A percentile compares a stretch with the other conserved stretches of the same genome.
phyloP scores from a whole-genome alignment of 495 filamentous ascomycete genomes.

The Schizothecium vesticola region DNA sequence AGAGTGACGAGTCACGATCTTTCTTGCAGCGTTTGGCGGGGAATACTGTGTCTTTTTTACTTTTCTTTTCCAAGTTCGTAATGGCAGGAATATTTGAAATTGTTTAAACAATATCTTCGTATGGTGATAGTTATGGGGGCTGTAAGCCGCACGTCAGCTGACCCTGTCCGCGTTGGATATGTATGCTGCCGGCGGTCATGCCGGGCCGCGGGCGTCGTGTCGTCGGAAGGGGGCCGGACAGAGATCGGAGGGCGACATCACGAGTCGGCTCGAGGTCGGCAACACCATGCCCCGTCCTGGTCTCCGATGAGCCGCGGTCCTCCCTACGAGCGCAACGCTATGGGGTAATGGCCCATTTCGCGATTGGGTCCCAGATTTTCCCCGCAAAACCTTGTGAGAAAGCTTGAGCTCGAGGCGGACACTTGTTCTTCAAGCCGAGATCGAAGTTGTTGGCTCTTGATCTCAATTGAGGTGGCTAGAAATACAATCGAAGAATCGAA shows the following conservation, averaged over 20 bases:
- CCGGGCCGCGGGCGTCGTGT: not conserved
- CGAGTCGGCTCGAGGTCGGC: not conserved
- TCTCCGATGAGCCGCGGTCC: not conserved
- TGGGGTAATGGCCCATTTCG: not conserved
- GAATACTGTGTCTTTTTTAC: not conserved
- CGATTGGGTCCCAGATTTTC: not conserved
- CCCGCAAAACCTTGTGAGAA: conserved; percentile 12
- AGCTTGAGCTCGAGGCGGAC: not conserved
- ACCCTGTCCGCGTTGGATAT: not conserved
- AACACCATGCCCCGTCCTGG: not conserved
- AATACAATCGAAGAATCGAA: not conserved
- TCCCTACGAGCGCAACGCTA: not conserved
- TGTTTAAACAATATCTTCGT: not conserved
- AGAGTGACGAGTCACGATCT: not conserved
- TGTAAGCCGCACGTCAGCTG: not conserved
- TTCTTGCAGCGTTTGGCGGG: not conserved
- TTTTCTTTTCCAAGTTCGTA: not conserved
- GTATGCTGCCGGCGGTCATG: not conserved
- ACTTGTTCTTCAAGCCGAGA: not conserved
- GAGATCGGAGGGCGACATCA: not conserved
- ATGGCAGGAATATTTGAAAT: not conserved
- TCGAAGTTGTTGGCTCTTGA: no score
- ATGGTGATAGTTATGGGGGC: not conserved
- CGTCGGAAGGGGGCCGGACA: not conserved
- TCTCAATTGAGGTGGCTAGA: not conserved